Base-by-base conservation (phyloP, 73 alveolate genomes). In the Durusdinium trenchii region DNA sequence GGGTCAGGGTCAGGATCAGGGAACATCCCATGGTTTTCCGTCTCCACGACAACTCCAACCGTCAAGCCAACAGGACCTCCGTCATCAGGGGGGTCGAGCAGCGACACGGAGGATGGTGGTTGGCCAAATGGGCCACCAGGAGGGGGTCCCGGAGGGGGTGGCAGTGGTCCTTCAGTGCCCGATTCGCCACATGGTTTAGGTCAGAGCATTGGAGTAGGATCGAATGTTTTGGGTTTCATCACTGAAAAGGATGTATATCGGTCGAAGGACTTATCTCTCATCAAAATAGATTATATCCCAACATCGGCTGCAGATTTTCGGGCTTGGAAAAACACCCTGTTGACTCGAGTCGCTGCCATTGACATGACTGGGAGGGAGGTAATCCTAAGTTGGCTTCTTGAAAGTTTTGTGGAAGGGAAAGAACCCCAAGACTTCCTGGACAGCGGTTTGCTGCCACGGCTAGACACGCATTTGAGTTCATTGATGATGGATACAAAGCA, bases 391-490 rank as follows among this genome's bases (percentile, higher is more conserved):
- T 73, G 85, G 85, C 85, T 73, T 36, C 51, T n/a, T 40, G 85
- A n/a, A 73, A 73, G 85, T 28, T 38, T 73, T 73, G 52, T 38
- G n/a, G n/a, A n/a, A n/a, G 52, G 38, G 48, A 73, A 73, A 36
- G 12, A 73, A 4, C 26, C 52, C 3, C 52, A n/a, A 9, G 85
- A 73, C 5, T 73, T 73, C 52, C 48, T 4, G 35, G 52, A 73
- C 85, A 73, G 85, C 38, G 85, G 85, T 36, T 28, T 73, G 48
- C 36, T 73, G 85, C 85, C 85, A 40, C 26, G 85, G 16, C 30
- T 16, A 6, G 85, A 73, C 85, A 7, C 30, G 32, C 85, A 73
- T 40, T 6, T 73, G 4, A 51, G 85, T 7, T 18, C 85, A n/a
- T 28, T 73, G 38, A 38, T 73, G 52, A 73, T 73, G 52, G 85